phyloP scores from a whole-genome alignment of 1,284 basidiomycete species.

The Heterobasidion occidentale region DNA sequence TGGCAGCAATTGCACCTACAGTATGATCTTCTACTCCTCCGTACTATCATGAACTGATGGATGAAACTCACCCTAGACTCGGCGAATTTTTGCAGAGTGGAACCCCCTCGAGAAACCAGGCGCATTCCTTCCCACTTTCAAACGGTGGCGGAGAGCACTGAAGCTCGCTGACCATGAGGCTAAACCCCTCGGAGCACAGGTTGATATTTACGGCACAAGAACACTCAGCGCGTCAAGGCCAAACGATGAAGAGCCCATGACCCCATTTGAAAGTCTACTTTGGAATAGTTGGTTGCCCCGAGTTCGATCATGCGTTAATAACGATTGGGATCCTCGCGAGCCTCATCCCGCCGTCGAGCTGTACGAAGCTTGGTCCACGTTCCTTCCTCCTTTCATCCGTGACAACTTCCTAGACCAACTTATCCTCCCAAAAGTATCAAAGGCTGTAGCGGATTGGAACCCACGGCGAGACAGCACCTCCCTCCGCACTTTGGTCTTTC shows the following conservation, averaged over 20 bases:
- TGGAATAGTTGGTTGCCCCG: conserved; percentile 95
- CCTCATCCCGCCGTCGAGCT: conserved; percentile 75
- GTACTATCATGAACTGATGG: conserved; percentile 1
- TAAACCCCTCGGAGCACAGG: conserved; percentile 29
- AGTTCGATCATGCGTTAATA: conserved; percentile 88
- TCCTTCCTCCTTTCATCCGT: conserved; percentile 85
- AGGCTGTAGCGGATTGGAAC: conserved; percentile 82
- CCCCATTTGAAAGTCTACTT: conserved; percentile 88
- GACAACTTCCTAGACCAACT: conserved; percentile 97
- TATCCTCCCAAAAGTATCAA: conserved; percentile 84
- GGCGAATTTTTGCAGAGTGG: conserved; percentile 63
- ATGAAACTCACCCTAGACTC: conserved; percentile 29
- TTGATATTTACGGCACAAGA: conserved; percentile 51
- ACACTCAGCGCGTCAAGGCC: conserved; percentile 22
- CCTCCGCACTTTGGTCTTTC: conserved; percentile 83
- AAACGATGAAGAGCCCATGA: conserved; percentile 65
- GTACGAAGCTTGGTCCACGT: conserved; percentile 82
- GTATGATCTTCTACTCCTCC: conserved; percentile 28
- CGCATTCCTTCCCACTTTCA: conserved; percentile 55
- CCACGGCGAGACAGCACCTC: conserved; percentile 43
- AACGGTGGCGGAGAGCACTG: conserved; percentile 62
- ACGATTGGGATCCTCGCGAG: conserved; percentile 79
- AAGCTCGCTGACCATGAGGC: conserved; percentile 43
- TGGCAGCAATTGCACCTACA: conserved; percentile 81
- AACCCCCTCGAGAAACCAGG: conserved; percentile 64